Percentiles rank a stretch among this genome's conserved stretches.
phyloP scores from a whole-genome alignment of 2,329 filamentous ascomycete species.

The Diaporthe eres region DNA sequence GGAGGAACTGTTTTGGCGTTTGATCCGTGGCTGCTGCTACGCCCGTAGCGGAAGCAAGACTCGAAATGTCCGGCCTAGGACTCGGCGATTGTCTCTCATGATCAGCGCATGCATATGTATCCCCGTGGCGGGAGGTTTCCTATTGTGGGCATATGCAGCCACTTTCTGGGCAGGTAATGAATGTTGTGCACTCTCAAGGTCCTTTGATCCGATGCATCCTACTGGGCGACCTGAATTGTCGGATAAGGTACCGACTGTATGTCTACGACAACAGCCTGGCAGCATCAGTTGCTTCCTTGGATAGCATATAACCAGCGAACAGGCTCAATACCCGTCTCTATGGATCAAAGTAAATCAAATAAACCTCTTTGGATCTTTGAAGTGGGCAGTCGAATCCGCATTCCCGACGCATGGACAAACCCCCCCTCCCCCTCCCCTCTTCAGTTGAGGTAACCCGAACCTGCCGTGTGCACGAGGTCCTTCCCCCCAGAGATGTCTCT shows the following conservation, averaged over 20 bases:
- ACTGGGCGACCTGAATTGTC: neutral
- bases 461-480: neutral
- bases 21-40: conserved; percentile 9
- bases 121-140: neutral
- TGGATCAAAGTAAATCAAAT: neutral
- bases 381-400: neutral
- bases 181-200: neutral
- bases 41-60: conserved; percentile 2
- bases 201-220: conserved; percentile 8
- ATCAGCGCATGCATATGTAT: neutral
- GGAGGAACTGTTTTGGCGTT: conserved; percentile 7
- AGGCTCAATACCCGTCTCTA: neutral
- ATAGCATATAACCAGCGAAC: neutral
- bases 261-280: neutral
- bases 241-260: neutral
- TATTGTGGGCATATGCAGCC: conserved; percentile 21
- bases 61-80: neutral
- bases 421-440: neutral
- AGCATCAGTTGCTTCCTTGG: neutral
- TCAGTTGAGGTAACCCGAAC: neutral
- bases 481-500: neutral
- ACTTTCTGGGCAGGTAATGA: neutral
- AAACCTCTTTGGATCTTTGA: neutral
- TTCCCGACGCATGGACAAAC: neutral
- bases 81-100: conserved; percentile 3